Evolutionary conservation across 2,329 filamentous ascomycete genomes (phyloP).

Genomic region (Aureobasidium melanogenum): DNA sequence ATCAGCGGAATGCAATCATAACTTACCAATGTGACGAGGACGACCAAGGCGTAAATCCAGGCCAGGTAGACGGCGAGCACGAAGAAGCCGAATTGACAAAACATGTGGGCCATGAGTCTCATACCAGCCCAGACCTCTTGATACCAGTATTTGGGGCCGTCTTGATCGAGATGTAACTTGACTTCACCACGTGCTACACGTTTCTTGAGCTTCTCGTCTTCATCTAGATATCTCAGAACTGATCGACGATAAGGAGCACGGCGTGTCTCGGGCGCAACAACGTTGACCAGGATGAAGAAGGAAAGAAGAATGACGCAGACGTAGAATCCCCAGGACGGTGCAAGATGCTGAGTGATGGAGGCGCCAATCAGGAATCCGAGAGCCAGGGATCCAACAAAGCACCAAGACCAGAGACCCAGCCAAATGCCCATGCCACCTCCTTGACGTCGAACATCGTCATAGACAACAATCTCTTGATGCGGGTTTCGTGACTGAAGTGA

Average conservation of each 20-base stretch:
- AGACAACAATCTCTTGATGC: constrained; percentile 61
- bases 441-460: constrained; percentile 61
- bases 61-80: constrained; percentile 62
- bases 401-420: constrained; percentile 72
- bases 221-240: constrained; percentile 52
- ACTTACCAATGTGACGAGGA: constrained; percentile 60
- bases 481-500: constrained; percentile 64
- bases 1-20: background rate
- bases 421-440: constrained; percentile 74
- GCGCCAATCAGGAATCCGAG: constrained; percentile 66
- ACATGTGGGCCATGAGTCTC: constrained; percentile 58
- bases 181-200: constrained; percentile 63
- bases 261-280: constrained; percentile 63
- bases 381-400: constrained; percentile 62
- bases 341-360: constrained; percentile 53
- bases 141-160: constrained; percentile 67
- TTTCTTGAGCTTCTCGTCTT: constrained; percentile 39
- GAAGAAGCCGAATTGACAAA: constrained; percentile 65
- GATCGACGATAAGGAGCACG: constrained; percentile 60
- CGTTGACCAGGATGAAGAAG: constrained; percentile 57
- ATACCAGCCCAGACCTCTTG: constrained; percentile 66
- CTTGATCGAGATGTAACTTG: constrained; percentile 64
- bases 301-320: constrained; percentile 60
- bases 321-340: constrained; percentile 69
- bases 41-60: constrained; percentile 72